Conservation (phyloP, 129 eudicot species). For the Flaveria sonorensis region DNA sequence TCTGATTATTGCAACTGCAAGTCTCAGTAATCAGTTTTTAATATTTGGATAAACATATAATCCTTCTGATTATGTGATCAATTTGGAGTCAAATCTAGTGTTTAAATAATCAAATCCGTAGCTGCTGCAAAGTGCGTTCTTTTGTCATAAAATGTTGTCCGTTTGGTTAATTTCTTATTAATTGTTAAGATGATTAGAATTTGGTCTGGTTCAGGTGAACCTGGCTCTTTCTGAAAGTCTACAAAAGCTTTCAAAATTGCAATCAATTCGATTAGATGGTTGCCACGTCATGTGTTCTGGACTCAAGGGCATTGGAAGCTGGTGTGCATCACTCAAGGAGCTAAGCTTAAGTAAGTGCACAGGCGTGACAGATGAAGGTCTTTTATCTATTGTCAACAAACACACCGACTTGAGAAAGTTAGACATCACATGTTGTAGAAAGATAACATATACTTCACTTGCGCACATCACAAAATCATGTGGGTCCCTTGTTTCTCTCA, state of each 20-base stretch:
- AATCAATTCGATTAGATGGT: constrained; percentile 81
- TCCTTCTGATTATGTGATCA: neutral
- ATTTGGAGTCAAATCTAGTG: neutral
- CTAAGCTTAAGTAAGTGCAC: constrained; percentile 84
- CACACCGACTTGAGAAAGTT: constrained; percentile 67
- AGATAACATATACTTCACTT: constrained; percentile 65
- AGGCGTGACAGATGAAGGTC: constrained; percentile 93
- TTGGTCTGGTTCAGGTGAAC: constrained; percentile 61
- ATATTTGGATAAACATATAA: neutral
- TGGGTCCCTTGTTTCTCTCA: constrained; percentile 70
- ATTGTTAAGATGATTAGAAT: neutral
- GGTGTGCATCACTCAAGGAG: constrained; percentile 66
- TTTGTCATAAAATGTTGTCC: neutral
- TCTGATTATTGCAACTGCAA: neutral
- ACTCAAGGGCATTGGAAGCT: constrained; percentile 71
- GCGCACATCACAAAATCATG: constrained; percentile 73
- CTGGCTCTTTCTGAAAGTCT: constrained; percentile 71
- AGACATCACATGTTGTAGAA: constrained; percentile 95
- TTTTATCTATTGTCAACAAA: constrained; percentile 67
- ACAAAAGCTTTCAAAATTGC: constrained; percentile 71
- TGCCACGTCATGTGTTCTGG: constrained; percentile 77
- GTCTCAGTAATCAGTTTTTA: neutral
- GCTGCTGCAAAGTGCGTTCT: neutral
- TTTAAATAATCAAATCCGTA: neutral
- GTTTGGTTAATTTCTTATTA: neutral